phyloP scores from a whole-genome alignment of 768 basidiomycete genomes.

The Punctularia strigosozonata region DNA sequence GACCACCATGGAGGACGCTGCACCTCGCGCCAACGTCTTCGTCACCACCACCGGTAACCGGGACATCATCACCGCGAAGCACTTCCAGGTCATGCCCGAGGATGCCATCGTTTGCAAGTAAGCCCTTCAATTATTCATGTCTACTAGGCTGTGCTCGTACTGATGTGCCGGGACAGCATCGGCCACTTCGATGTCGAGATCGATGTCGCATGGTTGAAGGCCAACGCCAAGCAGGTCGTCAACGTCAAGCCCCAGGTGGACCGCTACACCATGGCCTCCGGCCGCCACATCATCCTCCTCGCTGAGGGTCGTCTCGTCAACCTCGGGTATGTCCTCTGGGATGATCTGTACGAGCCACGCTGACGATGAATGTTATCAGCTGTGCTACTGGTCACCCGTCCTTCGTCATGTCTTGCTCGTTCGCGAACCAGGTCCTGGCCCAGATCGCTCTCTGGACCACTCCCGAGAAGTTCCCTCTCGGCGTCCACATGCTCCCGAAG shows the following conservation, averaged over 20 bases:
- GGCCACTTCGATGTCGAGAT: conserved; percentile 87
- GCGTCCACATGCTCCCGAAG: conserved; percentile 98
- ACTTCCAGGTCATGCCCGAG: conserved; percentile 92
- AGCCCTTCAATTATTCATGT: conserved; percentile 17
- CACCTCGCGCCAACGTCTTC: conserved; percentile 79
- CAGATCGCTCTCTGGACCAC: conserved; percentile 98
- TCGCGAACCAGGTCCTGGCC: conserved; percentile 96
- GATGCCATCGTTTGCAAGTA: conserved; percentile 98
- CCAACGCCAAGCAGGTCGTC: conserved; percentile 66
- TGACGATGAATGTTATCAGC: conserved; percentile 21
- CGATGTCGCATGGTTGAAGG: conserved; percentile 97
- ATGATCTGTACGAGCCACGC: neutral
- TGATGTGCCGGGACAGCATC: conserved; percentile 46
- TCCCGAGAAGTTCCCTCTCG: conserved; percentile 84
- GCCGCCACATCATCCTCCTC: conserved; percentile 93
- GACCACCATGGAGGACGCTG: conserved; percentile 96
- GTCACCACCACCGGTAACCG: conserved; percentile 98
- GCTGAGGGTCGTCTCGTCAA: conserved; percentile 99
- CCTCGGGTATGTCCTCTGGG: conserved; percentile 54
- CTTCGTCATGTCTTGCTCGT: conserved; percentile 99
- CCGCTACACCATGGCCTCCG: conserved; percentile 85
- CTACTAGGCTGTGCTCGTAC: neutral
- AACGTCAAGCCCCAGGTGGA: conserved; percentile 99
- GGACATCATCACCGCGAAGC: conserved; percentile 88
- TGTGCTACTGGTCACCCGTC: conserved; percentile 99